A percentile compares a stretch with the other conserved stretches of the same genome.
phyloP scores from a whole-genome alignment of 2,329 filamentous ascomycete species.

The Phaeophleospora eucalypticola region DNA sequence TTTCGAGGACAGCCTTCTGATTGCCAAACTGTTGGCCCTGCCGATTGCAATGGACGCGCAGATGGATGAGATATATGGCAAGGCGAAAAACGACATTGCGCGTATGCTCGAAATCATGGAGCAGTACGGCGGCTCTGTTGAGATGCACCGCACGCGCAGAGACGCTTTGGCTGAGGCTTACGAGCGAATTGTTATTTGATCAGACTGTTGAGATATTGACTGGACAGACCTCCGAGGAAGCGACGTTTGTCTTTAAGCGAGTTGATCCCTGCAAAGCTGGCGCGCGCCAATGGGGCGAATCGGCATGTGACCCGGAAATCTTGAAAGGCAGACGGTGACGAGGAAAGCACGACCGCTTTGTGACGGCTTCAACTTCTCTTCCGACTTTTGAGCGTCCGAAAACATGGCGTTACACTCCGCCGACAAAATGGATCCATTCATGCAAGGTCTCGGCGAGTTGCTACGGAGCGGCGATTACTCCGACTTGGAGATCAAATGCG shows the following conservation, averaged over 20 bases:
- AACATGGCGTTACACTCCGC: not conserved
- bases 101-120: constrained; percentile 46
- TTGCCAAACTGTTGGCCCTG: constrained; percentile 23
- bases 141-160: constrained; percentile 47
- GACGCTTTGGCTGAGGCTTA: constrained; percentile 45
- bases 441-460: not conserved
- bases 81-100: constrained; percentile 42
- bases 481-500: constrained; percentile 18
- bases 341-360: too few species aligned
- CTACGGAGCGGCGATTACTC: constrained; percentile 10
- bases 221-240: not conserved
- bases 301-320: not conserved
- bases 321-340: not conserved
- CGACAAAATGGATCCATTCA: not conserved
- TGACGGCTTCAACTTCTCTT: too few species aligned
- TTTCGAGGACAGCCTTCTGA: constrained; percentile 62
- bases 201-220: not conserved
- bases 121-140: constrained; percentile 39
- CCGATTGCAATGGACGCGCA: constrained; percentile 7
- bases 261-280: too few species aligned
- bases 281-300: too few species aligned
- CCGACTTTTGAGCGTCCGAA: too few species aligned
- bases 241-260: too few species aligned
- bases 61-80: constrained; percentile 30
- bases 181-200: constrained; percentile 29